Percentiles rank a stretch among this genome's conserved stretches.
Evolutionary conservation across 148 eudicot genomes (phyloP).

Genomic region (Cornus florida): DNA sequence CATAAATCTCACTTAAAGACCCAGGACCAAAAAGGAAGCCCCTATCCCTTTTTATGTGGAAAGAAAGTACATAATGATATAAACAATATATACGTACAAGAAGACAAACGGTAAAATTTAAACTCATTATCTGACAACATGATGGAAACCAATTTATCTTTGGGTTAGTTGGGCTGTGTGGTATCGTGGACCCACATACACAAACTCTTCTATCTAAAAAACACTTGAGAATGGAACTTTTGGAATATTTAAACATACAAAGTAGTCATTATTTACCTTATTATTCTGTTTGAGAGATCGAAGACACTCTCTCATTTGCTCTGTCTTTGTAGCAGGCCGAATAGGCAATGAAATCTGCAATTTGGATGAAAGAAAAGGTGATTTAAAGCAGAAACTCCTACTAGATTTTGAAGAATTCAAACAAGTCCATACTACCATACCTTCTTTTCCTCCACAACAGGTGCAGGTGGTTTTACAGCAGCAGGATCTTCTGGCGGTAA

Average conservation of each 20-base stretch:
- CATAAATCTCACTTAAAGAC: not conserved
- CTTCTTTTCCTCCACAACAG: conserved; percentile 86
- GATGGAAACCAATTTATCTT: not conserved
- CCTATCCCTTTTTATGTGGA: not conserved
- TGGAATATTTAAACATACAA: not conserved
- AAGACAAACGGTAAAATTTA: too few relatives aligned
- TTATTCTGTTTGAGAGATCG: conserved; percentile 84
- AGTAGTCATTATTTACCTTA: conserved; percentile 47
- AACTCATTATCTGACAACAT: too few relatives aligned
- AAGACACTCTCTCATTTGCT: conserved; percentile 95
- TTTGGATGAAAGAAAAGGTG: conserved; percentile 2
- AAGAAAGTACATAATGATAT: not conserved
- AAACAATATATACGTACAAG: not conserved
- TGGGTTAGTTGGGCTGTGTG: too few relatives aligned
- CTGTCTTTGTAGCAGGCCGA: conserved; percentile 88
- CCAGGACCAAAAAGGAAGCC: not conserved
- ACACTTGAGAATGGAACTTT: too few relatives aligned
- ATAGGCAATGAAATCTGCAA: conserved; percentile 78
- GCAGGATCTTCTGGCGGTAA: conserved; percentile 84
- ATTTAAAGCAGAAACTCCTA: conserved; percentile 3
- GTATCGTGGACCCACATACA: not conserved
- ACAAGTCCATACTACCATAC: conserved; percentile 27
- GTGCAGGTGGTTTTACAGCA: conserved; percentile 71
- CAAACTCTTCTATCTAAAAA: not conserved
- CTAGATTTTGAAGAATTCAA: not conserved